Percentiles rank a stretch among this genome's conserved stretches.
phyloP scores from a whole-genome alignment of 768 basidiomycete species.

The Cystobasidium ongulense region DNA sequence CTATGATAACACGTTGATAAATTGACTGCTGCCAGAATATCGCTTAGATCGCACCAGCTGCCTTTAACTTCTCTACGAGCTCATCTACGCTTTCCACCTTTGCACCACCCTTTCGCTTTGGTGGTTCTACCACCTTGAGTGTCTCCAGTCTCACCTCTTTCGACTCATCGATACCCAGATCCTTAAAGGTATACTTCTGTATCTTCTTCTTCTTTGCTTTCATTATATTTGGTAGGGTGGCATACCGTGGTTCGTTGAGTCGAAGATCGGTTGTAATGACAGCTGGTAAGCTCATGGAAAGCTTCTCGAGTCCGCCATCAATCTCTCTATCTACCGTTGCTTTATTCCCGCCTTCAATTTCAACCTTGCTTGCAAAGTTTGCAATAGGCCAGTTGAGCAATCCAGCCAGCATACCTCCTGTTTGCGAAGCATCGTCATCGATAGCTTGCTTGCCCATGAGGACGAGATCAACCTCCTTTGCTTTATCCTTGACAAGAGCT shows the following conservation, averaged over 20 bases:
- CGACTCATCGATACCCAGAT: slow-evolving; percentile 73
- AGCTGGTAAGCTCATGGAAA: slow-evolving; percentile 69
- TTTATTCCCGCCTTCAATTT: slow-evolving; percentile 56
- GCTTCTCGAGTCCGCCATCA: slow-evolving; percentile 82
- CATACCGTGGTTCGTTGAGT: slow-evolving; percentile 81
- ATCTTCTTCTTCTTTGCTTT: slow-evolving; percentile 99
- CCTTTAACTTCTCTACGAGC: slow-evolving; percentile 76
- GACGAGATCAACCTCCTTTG: slow-evolving; percentile 65
- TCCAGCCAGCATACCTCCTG: slow-evolving; percentile 94
- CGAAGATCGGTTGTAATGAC: slow-evolving; percentile 88
- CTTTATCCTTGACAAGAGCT: slow-evolving; percentile 57
- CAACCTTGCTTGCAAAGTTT: slow-evolving; percentile 80
- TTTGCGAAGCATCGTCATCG: slow-evolving; percentile 90
- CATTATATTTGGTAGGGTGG: slow-evolving; percentile 95
- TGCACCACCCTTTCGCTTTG: slow-evolving; percentile 77
- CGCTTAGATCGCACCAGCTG: slow-evolving; percentile 56
- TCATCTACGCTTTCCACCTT: slow-evolving; percentile 86
- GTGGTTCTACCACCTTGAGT: slow-evolving; percentile 79
- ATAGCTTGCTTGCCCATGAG: slow-evolving; percentile 98
- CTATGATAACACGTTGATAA: too few relatives aligned
- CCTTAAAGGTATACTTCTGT: slow-evolving; percentile 67
- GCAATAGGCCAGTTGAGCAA: slow-evolving; percentile 87
- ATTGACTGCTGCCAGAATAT: neutral
- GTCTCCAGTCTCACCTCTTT: slow-evolving; percentile 64
- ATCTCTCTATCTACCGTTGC: slow-evolving; percentile 77